A percentile compares a stretch with the other conserved stretches of the same genome.
Conservation (phyloP, 225 moss, liverwort and hornwort species). For the Pseudisothecium myosuroides region DNA sequence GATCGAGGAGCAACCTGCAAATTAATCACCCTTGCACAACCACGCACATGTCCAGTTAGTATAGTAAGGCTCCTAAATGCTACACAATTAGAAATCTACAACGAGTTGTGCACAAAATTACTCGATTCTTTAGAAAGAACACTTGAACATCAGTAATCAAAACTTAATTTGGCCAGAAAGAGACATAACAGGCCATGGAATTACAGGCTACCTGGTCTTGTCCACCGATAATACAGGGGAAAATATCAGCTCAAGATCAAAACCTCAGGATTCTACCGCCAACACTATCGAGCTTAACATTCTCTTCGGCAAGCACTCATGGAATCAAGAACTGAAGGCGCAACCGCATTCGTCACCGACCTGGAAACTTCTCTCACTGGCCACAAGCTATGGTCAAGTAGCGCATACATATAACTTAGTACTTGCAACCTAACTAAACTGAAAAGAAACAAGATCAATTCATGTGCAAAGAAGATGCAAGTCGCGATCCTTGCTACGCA, state of each 20-base stretch:
- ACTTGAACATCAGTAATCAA: neutral
- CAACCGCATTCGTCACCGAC: neutral
- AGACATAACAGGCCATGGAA: neutral
- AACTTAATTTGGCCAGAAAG: neutral
- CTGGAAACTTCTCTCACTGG: neutral
- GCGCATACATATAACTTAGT: too few species aligned
- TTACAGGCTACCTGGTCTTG: neutral
- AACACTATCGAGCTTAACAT: neutral
- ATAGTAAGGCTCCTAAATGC: neutral
- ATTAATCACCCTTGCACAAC: neutral
- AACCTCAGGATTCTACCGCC: neutral
- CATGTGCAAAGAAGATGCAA: neutral
- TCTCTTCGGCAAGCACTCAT: neutral
- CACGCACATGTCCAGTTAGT: neutral
- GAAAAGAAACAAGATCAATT: neutral
- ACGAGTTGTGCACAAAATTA: neutral
- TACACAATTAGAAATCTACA: too few species aligned
- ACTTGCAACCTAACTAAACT: neutral
- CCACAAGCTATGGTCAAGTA: neutral
- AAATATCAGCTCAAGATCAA: neutral
- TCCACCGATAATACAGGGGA: neutral
- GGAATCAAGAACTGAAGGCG: neutral
- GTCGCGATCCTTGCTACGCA: neutral
- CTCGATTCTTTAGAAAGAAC: neutral
- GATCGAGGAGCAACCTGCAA: neutral